Percentiles rank a stretch among this genome's conserved stretches.
Evolutionary conservation across 2,329 filamentous ascomycete species (phyloP).

Genomic region (Colletotrichum paranaense): DNA sequence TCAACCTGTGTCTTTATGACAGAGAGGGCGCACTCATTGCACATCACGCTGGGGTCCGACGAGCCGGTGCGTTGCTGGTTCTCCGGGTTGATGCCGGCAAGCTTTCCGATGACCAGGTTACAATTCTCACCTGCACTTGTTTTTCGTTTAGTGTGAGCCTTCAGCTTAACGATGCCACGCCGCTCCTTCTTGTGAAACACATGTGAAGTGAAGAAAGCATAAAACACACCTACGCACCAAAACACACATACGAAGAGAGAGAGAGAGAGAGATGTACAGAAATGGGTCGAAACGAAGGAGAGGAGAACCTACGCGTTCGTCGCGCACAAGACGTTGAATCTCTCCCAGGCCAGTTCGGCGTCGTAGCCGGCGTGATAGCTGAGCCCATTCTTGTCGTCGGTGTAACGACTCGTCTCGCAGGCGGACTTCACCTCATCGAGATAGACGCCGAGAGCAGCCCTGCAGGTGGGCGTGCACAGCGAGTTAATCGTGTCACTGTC

Average conservation of each 20-base stretch:
- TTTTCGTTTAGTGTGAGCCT: neutral
- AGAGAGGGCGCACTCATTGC: neutral
- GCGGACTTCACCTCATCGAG: neutral
- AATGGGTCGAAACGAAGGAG: too few species aligned
- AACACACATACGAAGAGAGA: too few species aligned
- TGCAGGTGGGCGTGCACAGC: slow-evolving; percentile 3
- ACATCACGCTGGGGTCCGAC: neutral
- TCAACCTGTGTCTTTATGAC: neutral
- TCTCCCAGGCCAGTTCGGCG: neutral
- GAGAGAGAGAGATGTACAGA: too few species aligned
- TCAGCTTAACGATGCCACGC: too few species aligned
- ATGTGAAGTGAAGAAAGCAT: too few species aligned
- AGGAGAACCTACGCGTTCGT: neutral
- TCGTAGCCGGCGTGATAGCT: slow-evolving; percentile 2
- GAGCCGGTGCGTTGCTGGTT: neutral
- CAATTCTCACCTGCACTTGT: neutral
- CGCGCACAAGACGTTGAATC: neutral
- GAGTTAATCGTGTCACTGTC: neutral
- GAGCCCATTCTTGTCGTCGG: neutral
- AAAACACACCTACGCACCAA: too few species aligned
- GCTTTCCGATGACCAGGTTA: neutral
- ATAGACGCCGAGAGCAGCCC: neutral
- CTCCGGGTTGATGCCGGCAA: neutral
- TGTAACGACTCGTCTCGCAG: neutral
- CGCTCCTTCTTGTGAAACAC: too few species aligned